phyloP scores from a whole-genome alignment of 768 basidiomycete genomes.

The Coprinellus micaceus region DNA sequence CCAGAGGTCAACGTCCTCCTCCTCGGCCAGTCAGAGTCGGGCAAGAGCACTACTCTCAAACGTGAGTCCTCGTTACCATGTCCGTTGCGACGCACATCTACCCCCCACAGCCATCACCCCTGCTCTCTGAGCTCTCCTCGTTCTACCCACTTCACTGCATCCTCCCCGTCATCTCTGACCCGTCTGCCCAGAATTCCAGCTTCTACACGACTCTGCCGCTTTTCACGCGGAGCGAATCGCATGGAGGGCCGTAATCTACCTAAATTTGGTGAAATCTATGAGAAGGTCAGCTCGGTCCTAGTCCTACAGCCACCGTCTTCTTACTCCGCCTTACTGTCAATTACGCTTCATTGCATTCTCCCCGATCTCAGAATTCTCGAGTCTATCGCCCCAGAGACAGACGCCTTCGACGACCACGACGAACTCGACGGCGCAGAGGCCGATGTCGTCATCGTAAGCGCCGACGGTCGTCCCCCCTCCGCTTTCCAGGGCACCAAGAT shows the following conservation, averaged over 20 bases:
- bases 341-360: slow-evolving; percentile 18
- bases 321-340: slow-evolving; percentile 7
- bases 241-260: slow-evolving; percentile 85
- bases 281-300: slow-evolving; percentile 48
- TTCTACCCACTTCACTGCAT: not conserved
- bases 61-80: slow-evolving; percentile 51
- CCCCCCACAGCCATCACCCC: not conserved
- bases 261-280: slow-evolving; percentile 81
- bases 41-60: slow-evolving; percentile 85
- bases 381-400: slow-evolving; percentile 62
- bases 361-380: slow-evolving; percentile 60
- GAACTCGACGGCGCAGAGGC: slow-evolving; percentile 50
- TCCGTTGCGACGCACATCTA: not conserved
- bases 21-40: slow-evolving; percentile 86
- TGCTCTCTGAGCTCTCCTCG: not conserved
- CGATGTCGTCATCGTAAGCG: slow-evolving; percentile 48
- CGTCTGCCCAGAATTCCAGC: slow-evolving; percentile 65
- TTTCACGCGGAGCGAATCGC: slow-evolving; percentile 80
- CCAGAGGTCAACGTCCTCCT: slow-evolving; percentile 73
- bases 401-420: slow-evolving; percentile 56
- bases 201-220: slow-evolving; percentile 71
- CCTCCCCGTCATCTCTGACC: not conserved
- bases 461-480: slow-evolving; percentile 48
- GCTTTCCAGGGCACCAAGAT: slow-evolving; percentile 49
- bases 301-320: slow-evolving; percentile 10